Conservation (phyloP, 2,329 filamentous ascomycete species). For the Thielaviopsis euricoi region DNA sequence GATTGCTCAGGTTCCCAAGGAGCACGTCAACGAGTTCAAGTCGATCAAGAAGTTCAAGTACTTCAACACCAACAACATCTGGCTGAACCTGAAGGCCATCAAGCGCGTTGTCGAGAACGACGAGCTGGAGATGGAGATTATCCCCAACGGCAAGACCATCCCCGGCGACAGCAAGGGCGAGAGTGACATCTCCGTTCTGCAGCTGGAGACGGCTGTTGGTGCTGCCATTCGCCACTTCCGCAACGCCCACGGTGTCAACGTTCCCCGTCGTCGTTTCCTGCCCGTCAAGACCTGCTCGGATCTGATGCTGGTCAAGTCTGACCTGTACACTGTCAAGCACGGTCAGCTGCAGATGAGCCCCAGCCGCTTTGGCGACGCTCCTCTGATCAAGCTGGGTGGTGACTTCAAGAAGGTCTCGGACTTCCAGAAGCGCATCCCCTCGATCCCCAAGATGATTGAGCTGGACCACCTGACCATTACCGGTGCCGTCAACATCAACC, state of each 20-base stretch:
- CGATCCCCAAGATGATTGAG: slow-evolving; percentile 81
- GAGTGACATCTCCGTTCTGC: slow-evolving; percentile 90
- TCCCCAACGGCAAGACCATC: slow-evolving; percentile 97
- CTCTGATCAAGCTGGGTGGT: slow-evolving; percentile 93
- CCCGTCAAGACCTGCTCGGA: slow-evolving; percentile 99
- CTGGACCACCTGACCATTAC: slow-evolving; percentile 94
- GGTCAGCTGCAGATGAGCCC: slow-evolving; percentile 95
- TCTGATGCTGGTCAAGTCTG: slow-evolving; percentile 98
- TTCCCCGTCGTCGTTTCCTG: slow-evolving; percentile 92
- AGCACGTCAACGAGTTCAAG: slow-evolving; percentile 99
- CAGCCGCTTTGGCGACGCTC: slow-evolving; percentile 88
- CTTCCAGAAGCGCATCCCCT: slow-evolving; percentile 76
- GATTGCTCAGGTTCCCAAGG: slow-evolving; percentile 98
- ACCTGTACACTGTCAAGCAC: slow-evolving; percentile 96
- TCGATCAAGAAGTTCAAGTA: slow-evolving; percentile 99
- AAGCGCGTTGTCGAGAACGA: slow-evolving; percentile 98
- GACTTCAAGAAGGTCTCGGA: slow-evolving; percentile 99
- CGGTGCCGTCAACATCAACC: slow-evolving; percentile 88
- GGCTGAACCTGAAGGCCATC: slow-evolving; percentile 94
- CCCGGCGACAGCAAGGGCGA: slow-evolving; percentile 99
- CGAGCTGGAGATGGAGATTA: slow-evolving; percentile 98
- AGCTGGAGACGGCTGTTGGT: slow-evolving; percentile 96
- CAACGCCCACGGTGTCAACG: slow-evolving; percentile 97
- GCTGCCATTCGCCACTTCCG: slow-evolving; percentile 97
- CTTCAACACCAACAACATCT: slow-evolving; percentile 99